Conservation (phyloP, 1,284 basidiomycete genomes). For the Coniophora puteana region DNA sequence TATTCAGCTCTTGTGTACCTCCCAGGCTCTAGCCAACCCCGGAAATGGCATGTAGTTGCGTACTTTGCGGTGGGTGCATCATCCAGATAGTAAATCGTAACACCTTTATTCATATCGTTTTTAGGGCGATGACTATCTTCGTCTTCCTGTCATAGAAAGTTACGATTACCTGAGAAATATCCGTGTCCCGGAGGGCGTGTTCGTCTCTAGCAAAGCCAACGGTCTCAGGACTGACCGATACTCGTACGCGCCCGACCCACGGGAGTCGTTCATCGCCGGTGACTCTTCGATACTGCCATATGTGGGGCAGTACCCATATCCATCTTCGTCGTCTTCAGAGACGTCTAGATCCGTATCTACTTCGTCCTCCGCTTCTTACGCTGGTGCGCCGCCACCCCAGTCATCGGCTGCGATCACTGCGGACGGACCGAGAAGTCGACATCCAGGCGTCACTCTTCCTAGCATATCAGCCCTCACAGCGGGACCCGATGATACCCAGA, state of each 20-base stretch:
- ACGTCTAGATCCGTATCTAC: constrained; percentile 34
- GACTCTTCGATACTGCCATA: constrained; percentile 8
- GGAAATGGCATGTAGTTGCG: constrained; percentile 78
- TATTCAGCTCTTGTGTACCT: constrained; percentile 70
- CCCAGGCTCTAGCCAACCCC: constrained; percentile 48
- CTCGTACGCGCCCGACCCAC: constrained; percentile 22
- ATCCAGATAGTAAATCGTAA: constrained; percentile 10
- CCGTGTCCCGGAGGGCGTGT: constrained; percentile 59
- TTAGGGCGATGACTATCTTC: constrained; percentile 63
- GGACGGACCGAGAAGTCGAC: constrained; percentile 7
- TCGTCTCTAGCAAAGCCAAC: constrained; percentile 60
- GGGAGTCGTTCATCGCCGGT: constrained; percentile 11
- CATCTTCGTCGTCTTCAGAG: constrained; percentile 18
- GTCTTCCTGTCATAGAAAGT: constrained; percentile 62
- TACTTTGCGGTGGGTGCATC: constrained; percentile 61
- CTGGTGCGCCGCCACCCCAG: constrained; percentile 22
- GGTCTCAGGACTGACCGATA: constrained; percentile 38
- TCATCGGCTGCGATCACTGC: constrained; percentile 20
- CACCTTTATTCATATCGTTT: constrained; percentile 7
- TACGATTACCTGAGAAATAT: constrained; percentile 66
- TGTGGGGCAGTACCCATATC: constrained; percentile 10
- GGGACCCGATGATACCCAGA: constrained; percentile 19
- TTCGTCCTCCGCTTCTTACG: constrained; percentile 34
- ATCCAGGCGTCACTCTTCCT: constrained; percentile 16
- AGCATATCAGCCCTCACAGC: constrained; percentile 19